Evolutionary conservation across 1,139 yeast genomes (phyloP), one percentile per base, ranked within the genome.

Genomic region (Taphrina confusa): DNA sequence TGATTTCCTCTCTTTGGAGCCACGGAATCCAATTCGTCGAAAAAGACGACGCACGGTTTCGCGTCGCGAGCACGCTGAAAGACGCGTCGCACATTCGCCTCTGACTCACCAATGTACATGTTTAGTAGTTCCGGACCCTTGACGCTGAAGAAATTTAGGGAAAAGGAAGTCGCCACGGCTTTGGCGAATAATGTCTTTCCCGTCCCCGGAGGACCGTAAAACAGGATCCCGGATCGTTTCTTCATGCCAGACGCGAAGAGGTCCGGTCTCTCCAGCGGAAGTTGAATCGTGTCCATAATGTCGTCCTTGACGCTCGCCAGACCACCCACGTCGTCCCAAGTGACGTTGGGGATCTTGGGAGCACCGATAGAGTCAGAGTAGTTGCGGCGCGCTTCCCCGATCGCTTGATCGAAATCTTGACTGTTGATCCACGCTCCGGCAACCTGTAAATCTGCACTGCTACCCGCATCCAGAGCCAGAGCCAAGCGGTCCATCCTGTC

Each of bases 71-170:
- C 97, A 66, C 81, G 83, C 73, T 91, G 96, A 73, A 92, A 92
- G 6, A 92, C 96, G 61, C 90, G 80, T 63, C 98, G 82, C 14
- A 92, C 97, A 71, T 92, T 92, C 18, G 97, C 97, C 74, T 92
- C 98, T 1, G 96, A 88, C 72, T 92, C 98, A 71, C 98, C 98
- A 74, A 92, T 92, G 72, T 92, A 92, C 97, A 91, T 92, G 72
- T 92, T 90, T 62, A 86, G 84, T 70, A 92, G 97, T 25, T 96
- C 85, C 51, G 94, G 78, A 69, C 94, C 94, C 72, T 92, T 77
- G 44, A 92, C 87, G 72, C 98, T 92, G 91, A 92, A 91, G 72
- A 92, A 92, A 70, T 92, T 92, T 65, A 92, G 78, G 2, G 96
- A 87, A 70, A 91, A 92, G 65, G 91, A 89, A 1, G 97, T 88